Percentiles rank a stretch among this genome's conserved stretches.
Conservation (phyloP, 176 grass and related monocot genomes). For the Eleusine coracana region DNA sequence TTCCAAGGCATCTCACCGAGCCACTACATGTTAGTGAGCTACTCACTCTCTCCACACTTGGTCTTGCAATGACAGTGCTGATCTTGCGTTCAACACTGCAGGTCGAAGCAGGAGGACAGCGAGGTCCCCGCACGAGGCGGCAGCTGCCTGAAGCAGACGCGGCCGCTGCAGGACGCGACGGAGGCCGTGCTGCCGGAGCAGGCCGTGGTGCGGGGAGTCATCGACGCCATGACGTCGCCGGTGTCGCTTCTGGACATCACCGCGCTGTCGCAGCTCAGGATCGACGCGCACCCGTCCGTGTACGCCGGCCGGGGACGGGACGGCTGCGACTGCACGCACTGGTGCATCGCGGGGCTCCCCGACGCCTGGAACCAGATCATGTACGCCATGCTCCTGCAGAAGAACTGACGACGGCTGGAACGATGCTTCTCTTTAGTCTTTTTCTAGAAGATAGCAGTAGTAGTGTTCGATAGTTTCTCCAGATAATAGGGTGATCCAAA, state of each 20-base stretch:
- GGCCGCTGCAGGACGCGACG: slow-evolving; percentile 50
- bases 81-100: not conserved
- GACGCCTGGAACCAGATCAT: slow-evolving; percentile 76
- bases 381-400: slow-evolving; percentile 47
- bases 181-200: slow-evolving; percentile 33
- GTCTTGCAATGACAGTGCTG: not conserved
- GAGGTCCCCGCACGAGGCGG: slow-evolving; percentile 22
- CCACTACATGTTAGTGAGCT: too few species aligned
- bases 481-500: not conserved
- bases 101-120: slow-evolving; percentile 31
- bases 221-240: slow-evolving; percentile 48
- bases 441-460: not conserved
- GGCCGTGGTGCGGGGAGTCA: slow-evolving; percentile 45
- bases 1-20: slow-evolving; percentile 69
- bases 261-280: slow-evolving; percentile 73
- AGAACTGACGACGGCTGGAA: not conserved
- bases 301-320: slow-evolving; percentile 55
- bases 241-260: slow-evolving; percentile 78
- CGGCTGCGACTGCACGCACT: slow-evolving; percentile 79
- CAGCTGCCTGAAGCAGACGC: slow-evolving; percentile 52
- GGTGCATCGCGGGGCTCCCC: slow-evolving; percentile 75
- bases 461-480: too few species aligned
- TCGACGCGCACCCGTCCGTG: slow-evolving; percentile 82
- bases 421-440: not conserved
- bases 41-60: not conserved